phyloP scores from a whole-genome alignment of 2,329 filamentous ascomycete species.

The Fusarium sp. region DNA sequence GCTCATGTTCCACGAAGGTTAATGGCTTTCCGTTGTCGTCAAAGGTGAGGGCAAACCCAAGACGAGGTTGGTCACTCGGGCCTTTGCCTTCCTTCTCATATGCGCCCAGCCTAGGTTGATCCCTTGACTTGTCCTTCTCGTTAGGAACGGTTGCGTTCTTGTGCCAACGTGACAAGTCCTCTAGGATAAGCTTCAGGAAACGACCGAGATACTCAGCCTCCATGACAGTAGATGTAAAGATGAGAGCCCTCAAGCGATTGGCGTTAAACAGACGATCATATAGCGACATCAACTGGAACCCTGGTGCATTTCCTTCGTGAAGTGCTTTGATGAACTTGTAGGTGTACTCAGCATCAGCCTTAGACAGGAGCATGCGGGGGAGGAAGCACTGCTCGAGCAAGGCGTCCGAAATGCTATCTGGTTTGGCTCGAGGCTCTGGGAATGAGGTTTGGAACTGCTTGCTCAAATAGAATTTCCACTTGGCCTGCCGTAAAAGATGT shows the following conservation, averaged over 20 bases:
- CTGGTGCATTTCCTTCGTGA: slow-evolving; percentile 84
- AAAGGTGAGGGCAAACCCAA: slow-evolving; percentile 83
- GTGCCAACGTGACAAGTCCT: slow-evolving; percentile 88
- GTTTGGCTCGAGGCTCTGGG: slow-evolving; percentile 71
- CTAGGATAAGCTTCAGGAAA: slow-evolving; percentile 85
- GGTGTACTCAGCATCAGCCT: slow-evolving; percentile 88
- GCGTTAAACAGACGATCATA: slow-evolving; percentile 88
- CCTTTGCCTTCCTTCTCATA: slow-evolving; percentile 84
- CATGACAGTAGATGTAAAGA: slow-evolving; percentile 89
- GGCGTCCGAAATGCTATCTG: slow-evolving; percentile 77
- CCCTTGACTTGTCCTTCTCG: slow-evolving; percentile 55
- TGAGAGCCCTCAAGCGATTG: slow-evolving; percentile 82
- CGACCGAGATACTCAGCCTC: slow-evolving; percentile 95
- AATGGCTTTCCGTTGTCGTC: slow-evolving; percentile 75
- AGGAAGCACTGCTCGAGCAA: slow-evolving; percentile 92
- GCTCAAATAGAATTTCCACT: slow-evolving; percentile 76
- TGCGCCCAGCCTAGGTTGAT: slow-evolving; percentile 72
- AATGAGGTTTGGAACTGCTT: slow-evolving; percentile 88
- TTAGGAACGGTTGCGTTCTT: slow-evolving; percentile 71
- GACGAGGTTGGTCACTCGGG: slow-evolving; percentile 66
- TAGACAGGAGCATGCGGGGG: slow-evolving; percentile 86
- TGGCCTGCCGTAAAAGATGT: slow-evolving; percentile 75
- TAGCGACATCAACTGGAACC: slow-evolving; percentile 87
- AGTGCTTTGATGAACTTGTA: slow-evolving; percentile 89
- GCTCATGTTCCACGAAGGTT: slow-evolving; percentile 82